A percentile compares a stretch with the other conserved stretches of the same genome.
These are phyloP conservation scores for Tagetes patula DNA, from an alignment of 129 eudicot species.

Conservation along the genomic window DNA sequence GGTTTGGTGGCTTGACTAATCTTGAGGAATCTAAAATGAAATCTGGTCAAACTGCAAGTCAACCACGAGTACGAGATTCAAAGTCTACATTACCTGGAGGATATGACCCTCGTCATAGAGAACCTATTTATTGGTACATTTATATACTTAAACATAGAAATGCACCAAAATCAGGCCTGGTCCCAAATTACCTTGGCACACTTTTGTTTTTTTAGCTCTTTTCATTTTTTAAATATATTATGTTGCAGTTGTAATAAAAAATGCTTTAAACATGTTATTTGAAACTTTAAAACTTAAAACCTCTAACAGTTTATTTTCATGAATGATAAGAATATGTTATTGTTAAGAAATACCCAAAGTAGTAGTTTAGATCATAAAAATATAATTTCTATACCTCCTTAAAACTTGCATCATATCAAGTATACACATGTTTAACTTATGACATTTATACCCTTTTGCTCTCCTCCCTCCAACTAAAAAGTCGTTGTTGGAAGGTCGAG, in stretches of 20 bases:
- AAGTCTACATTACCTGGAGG: constrained; percentile 69
- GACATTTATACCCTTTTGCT: too few species aligned
- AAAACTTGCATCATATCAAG: too few species aligned
- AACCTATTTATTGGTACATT: constrained; percentile 74
- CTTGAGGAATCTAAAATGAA: constrained; percentile 30
- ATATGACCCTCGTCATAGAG: constrained; percentile 83
- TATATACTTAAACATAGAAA: neutral
- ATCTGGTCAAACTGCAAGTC: constrained; percentile 30
- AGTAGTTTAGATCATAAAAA: neutral
- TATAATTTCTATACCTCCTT: too few species aligned
- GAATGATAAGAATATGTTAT: neutral
- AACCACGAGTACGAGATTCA: constrained; percentile 31
- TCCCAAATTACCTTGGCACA: too few species aligned
- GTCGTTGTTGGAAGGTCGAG: too few species aligned
- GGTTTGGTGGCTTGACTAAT: constrained; percentile 33
- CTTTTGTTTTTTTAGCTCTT: neutral
- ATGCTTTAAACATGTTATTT: neutral
- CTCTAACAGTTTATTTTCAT: neutral
- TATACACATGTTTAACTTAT: too few species aligned
- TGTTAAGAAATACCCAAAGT: neutral
- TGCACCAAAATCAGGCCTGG: neutral
- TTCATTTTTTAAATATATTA: neutral
- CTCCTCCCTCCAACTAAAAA: too few species aligned
- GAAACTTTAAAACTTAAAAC: neutral
- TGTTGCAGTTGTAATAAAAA: neutral